Conservation (phyloP, 495 filamentous ascomycete genomes). For the Cudoniella acicularis region DNA sequence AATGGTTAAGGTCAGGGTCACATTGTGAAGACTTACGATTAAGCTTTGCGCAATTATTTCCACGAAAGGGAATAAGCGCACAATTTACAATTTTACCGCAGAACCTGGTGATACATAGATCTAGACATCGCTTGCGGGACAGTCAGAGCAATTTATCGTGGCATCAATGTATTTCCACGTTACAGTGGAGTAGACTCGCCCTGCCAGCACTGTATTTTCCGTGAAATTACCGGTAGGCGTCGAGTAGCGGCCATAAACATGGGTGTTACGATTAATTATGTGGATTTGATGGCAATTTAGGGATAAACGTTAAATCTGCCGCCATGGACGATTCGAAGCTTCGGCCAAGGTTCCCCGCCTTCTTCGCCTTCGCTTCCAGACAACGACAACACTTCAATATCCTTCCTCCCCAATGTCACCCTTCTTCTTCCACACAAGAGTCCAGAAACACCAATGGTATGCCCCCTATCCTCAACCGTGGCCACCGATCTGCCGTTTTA, state of each 20-base stretch:
- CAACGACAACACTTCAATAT: background rate
- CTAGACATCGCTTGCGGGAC: background rate
- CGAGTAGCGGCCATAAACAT: background rate
- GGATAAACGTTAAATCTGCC: conserved; percentile 3
- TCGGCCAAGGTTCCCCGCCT: conserved; percentile 5
- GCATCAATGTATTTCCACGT: conserved; percentile 6
- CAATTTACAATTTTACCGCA: background rate
- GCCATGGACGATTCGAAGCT: background rate
- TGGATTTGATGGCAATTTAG: conserved; percentile 1
- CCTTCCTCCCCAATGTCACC: background rate
- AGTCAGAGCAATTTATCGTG: background rate
- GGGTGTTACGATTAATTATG: background rate
- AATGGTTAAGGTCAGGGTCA: background rate
- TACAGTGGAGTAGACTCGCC: background rate
- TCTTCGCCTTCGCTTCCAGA: background rate
- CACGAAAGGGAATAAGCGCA: background rate
- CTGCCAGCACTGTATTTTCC: conserved; percentile 2
- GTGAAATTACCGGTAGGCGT: background rate
- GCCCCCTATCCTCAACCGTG: background rate
- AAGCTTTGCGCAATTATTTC: background rate
- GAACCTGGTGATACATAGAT: background rate
- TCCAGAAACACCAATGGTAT: background rate
- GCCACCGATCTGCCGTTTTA: background rate
- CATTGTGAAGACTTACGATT: background rate
- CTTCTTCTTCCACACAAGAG: background rate